These are phyloP conservation scores for Lachnum nothofagi DNA, from an alignment of 2,329 filamentous ascomycete species.

Conservation along the genomic window DNA sequence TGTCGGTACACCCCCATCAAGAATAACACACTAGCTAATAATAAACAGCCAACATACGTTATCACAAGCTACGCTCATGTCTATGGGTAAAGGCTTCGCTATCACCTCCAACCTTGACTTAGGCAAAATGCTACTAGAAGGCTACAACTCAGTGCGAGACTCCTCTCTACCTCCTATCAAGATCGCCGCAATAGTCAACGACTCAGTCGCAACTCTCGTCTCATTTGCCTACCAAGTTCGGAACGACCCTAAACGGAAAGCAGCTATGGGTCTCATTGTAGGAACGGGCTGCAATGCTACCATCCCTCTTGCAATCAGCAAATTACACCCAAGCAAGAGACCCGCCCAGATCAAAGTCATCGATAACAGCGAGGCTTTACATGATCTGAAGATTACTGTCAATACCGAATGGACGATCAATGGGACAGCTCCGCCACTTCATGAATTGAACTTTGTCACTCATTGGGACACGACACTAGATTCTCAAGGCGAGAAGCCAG, in stretches of 20 bases:
- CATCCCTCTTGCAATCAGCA: slow-evolving; percentile 61
- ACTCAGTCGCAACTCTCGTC: slow-evolving; percentile 72
- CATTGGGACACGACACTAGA: slow-evolving; percentile 68
- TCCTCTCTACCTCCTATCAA: slow-evolving; percentile 57
- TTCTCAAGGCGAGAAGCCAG: slow-evolving; percentile 62
- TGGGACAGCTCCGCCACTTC: slow-evolving; percentile 64
- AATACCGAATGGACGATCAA: slow-evolving; percentile 84
- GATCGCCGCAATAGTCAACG: slow-evolving; percentile 74
- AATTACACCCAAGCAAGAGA: slow-evolving; percentile 59
- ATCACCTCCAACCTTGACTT: slow-evolving; percentile 57
- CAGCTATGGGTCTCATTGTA: slow-evolving; percentile 74
- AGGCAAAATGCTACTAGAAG: slow-evolving; percentile 52
- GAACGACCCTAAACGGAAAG: slow-evolving; percentile 55
- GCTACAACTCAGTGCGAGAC: slow-evolving; percentile 48
- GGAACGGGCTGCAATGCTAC: slow-evolving; percentile 80
- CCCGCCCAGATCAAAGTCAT: slow-evolving; percentile 46
- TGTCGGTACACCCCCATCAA: slow-evolving; percentile 25
- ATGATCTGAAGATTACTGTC: slow-evolving; percentile 63
- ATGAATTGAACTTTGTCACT: slow-evolving; percentile 58
- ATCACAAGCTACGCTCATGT: slow-evolving; percentile 57
- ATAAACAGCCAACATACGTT: slow-evolving; percentile 48
- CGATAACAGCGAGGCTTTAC: slow-evolving; percentile 39
- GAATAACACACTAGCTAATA: slow-evolving; percentile 6
- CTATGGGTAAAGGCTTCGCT: slow-evolving; percentile 67
- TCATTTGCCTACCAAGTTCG: slow-evolving; percentile 70